Percentiles rank a stretch among this genome's conserved stretches.
Evolutionary conservation across 1,139 yeast species (phyloP).

Genomic region (Yamadazyma taylorii): DNA sequence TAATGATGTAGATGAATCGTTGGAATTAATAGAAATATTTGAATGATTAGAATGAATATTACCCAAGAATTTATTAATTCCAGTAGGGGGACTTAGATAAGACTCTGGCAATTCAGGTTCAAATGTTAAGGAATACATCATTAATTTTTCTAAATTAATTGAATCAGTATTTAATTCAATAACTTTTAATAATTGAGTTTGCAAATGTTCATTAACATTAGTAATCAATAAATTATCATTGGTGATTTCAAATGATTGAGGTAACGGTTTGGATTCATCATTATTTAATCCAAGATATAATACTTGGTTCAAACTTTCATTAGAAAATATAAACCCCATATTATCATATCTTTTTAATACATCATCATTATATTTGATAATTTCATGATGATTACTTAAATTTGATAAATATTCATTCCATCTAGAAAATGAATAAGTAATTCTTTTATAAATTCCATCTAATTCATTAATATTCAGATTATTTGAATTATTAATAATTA

Average conservation of each 20-base stretch:
- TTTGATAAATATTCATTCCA: slow-evolving; percentile 71
- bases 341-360: slow-evolving; percentile 43
- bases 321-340: slow-evolving; percentile 49
- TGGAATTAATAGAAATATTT: slow-evolving; percentile 29
- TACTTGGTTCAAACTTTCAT: slow-evolving; percentile 48
- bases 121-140: slow-evolving; percentile 38
- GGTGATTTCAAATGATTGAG: slow-evolving; percentile 16
- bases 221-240: slow-evolving; percentile 3
- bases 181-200: slow-evolving; percentile 29
- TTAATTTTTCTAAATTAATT: slow-evolving; percentile 36
- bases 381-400: slow-evolving; percentile 35
- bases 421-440: slow-evolving; percentile 72
- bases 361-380: slow-evolving; percentile 44
- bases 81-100: slow-evolving; percentile 24
- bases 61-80: slow-evolving; percentile 4
- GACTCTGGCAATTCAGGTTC: slow-evolving; percentile 46
- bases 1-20: slow-evolving; percentile 22
- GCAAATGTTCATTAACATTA: slow-evolving; percentile 18
- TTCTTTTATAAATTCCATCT: slow-evolving; percentile 65
- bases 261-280: slow-evolving; percentile 29
- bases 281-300: slow-evolving; percentile 40
- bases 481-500: slow-evolving; percentile 39
- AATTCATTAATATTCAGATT: slow-evolving; percentile 52
- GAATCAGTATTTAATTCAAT: slow-evolving; percentile 44
- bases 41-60: slow-evolving; percentile 17